Evolutionary conservation across 345 rosid genomes (phyloP).

Genomic region (Hirschfeldia incana): DNA sequence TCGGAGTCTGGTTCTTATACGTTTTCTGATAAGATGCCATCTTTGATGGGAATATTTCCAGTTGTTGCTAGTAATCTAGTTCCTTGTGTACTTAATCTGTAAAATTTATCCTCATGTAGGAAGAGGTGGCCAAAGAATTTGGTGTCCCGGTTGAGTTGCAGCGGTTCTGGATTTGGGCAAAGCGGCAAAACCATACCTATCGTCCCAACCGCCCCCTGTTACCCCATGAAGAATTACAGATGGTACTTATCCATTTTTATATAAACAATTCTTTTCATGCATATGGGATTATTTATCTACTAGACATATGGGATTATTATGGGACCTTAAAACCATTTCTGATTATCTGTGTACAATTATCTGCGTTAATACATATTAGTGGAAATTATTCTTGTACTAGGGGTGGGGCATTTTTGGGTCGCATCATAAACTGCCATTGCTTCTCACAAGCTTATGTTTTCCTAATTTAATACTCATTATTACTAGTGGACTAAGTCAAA

Average conservation of each 20-base stretch:
- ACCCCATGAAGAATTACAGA: conserved; percentile 79
- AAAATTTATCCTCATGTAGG: conserved; percentile 34
- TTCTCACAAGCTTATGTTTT: background rate
- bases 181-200: background rate
- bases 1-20: background rate
- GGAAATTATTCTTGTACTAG: background rate
- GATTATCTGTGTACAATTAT: conserved; percentile 6
- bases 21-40: background rate
- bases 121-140: conserved; percentile 1
- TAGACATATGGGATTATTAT: background rate
- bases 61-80: background rate
- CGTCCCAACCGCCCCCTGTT: conserved; percentile 35
- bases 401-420: conserved; percentile 5
- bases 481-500: background rate
- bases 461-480: background rate
- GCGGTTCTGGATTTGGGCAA: conserved; percentile 2
- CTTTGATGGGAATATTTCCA: background rate
- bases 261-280: background rate
- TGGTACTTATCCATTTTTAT: conserved; percentile 44
- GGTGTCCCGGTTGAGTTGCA: background rate
- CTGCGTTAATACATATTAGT: background rate
- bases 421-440: background rate
- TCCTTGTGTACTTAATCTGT: too few relatives aligned
- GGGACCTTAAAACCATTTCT: background rate
- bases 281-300: background rate